Percentiles rank a stretch among this genome's conserved stretches.
phyloP scores from a whole-genome alignment of 306 rosid species.

The Astragalus membranaceus region DNA sequence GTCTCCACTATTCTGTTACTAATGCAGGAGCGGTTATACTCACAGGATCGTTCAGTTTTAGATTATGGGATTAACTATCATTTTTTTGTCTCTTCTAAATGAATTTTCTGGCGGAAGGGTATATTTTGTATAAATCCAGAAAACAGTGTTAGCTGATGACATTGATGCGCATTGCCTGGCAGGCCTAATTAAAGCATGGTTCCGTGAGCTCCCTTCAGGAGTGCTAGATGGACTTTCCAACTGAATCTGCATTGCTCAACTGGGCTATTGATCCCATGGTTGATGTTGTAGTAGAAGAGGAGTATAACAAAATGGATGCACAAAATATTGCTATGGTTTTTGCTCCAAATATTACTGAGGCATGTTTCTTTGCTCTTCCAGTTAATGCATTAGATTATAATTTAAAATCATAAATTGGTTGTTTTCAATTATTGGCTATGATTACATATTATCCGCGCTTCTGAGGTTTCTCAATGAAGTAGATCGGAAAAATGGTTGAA shows the following conservation, averaged over 20 bases:
- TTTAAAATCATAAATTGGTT: too few relatives aligned
- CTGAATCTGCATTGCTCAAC: slow-evolving; percentile 63
- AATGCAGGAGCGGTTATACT: slow-evolving; percentile 81
- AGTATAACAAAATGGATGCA: too few relatives aligned
- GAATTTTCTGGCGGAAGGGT: slow-evolving; percentile 13
- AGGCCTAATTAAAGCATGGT: slow-evolving; percentile 88
- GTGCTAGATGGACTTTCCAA: slow-evolving; percentile 85
- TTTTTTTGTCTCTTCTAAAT: neutral
- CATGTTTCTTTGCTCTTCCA: too few relatives aligned
- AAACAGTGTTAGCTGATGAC: slow-evolving; percentile 67
- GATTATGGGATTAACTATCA: neutral
- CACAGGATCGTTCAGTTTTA: slow-evolving; percentile 29
- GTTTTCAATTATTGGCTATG: too few relatives aligned
- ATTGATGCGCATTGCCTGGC: slow-evolving; percentile 87
- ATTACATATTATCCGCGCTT: too few relatives aligned
- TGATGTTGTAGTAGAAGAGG: slow-evolving; percentile 47
- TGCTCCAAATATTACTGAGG: too few relatives aligned
- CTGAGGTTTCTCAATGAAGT: too few relatives aligned
- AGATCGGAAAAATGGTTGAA: too few relatives aligned
- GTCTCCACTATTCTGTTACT: slow-evolving; percentile 68
- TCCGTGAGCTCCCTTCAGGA: slow-evolving; percentile 88
- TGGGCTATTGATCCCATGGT: slow-evolving; percentile 93
- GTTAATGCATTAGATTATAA: too few relatives aligned
- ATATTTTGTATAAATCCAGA: slow-evolving; percentile 83
- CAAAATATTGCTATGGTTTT: too few relatives aligned